Base-by-base conservation (phyloP, 1,139 yeast species). In the Suhomyces bokatorum region DNA sequence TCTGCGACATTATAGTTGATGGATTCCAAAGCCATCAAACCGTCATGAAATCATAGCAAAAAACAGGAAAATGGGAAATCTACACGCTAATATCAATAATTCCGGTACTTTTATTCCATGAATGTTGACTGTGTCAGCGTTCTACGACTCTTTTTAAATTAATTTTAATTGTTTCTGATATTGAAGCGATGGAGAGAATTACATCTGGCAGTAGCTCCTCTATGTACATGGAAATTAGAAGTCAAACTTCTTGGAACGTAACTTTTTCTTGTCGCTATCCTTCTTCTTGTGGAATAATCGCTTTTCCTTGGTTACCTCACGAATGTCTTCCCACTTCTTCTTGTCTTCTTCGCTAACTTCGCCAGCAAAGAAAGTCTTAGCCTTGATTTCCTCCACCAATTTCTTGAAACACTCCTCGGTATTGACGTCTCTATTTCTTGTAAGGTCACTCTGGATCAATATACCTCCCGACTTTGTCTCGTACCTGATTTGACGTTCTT, bases 401-500 rank as follows among this genome's bases (percentile, higher is more conserved):
- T 85, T 85, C 14, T 67, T 65, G 51, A 80, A 79, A 54, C 96
- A 88, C 32, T 78, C 77, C 9, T 70, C 71, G 12, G 78, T 62
- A 56, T 88, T 88, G 12, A 65, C 67, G 11, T 78, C 82, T 50
- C 90, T 69, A 32, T 80, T 81, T 29, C 96, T 63, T 4, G 78
- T 67, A 10, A 67, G 58, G 51, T 87, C 95, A 36, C 86, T 77
- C 49, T 81, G 86, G 2, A 88, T 73, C 9, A 85, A 64, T 0
- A 88, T 49, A 0, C 89, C 89, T 3, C 78, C 77, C 1, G 61
- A 57, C 47, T 77, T 78, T 2, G 85, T 82, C 45, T 80, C 73
- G 59, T 81, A 87, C 24, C 85, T 65, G 38, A 85, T 75, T 40
- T 52, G 66, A 52, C 53, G 60, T 45, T 39, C 56, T 7, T 60